These are phyloP conservation scores for Rhodotorula kratochvilovae DNA, from an alignment of 768 basidiomycete genomes.

Conservation along the genomic window DNA sequence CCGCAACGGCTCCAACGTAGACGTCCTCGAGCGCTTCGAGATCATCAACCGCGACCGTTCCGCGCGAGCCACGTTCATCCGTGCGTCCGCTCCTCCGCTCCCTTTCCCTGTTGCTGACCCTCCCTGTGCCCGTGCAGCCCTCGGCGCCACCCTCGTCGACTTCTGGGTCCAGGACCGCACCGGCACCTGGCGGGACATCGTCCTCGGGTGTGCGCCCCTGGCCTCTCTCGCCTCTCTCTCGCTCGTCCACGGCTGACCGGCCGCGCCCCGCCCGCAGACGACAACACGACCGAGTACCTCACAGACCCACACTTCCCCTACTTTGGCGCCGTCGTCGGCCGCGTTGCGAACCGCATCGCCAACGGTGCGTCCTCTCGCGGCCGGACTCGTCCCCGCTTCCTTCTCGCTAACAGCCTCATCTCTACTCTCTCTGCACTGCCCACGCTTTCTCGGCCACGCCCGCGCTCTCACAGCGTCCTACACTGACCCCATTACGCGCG, in stretches of 20 bases:
- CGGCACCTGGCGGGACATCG: conserved; percentile 1
- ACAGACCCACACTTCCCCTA: conserved; percentile 6
- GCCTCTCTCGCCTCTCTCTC: too few species aligned
- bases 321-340: conserved; percentile 20
- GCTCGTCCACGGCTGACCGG: neutral
- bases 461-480: neutral
- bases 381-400: too few species aligned
- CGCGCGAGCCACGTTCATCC: conserved; percentile 9
- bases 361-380: neutral
- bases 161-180: conserved; percentile 6
- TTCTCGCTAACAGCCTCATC: too few species aligned
- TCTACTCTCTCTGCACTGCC: too few species aligned
- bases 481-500: neutral
- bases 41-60: neutral
- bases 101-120: neutral
- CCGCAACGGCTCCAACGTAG: conserved; percentile 14
- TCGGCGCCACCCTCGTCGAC: conserved; percentile 19
- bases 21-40: conserved; percentile 9
- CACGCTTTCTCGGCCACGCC: neutral
- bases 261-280: neutral
- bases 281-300: neutral
- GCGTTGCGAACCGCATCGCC: conserved; percentile 22
- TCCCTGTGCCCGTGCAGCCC: neutral
- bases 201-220: conserved; percentile 13
- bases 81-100: neutral